Conservation (phyloP, 495 filamentous ascomycete species). For the Daldinia decipiens region DNA sequence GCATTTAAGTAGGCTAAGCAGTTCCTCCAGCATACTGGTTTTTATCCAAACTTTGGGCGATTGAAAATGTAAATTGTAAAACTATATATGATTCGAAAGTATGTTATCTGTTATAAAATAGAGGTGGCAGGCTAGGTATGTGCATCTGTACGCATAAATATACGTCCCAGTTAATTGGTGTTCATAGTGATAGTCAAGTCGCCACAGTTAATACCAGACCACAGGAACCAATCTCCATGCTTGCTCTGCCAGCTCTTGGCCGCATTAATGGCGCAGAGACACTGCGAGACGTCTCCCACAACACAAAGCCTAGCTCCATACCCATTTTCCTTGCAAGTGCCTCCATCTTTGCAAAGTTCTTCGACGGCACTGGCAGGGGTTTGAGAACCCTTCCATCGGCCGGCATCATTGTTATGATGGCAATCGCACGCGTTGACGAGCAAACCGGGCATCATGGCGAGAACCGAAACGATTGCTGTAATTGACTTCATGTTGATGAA, state of each 20-base stretch:
- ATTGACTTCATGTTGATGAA: neutral
- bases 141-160: neutral
- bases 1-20: no score
- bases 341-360: neutral
- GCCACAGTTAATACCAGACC: neutral
- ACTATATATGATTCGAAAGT: no score
- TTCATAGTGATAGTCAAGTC: neutral
- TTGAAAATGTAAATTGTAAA: no score
- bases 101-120: neutral
- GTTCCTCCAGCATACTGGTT: no score
- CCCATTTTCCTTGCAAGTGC: neutral
- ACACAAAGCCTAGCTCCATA: neutral
- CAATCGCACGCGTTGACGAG: neutral
- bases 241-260: conserved; percentile 2
- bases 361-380: neutral
- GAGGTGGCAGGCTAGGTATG: neutral
- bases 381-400: conserved; percentile 2
- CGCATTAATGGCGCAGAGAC: neutral
- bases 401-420: neutral
- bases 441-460: neutral
- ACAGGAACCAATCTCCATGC: neutral
- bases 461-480: neutral
- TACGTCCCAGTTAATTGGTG: neutral
- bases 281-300: neutral
- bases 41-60: no score